Evolutionary conservation across 495 filamentous ascomycete species (phyloP).

Genomic region (Bathelium albidoporum): DNA sequence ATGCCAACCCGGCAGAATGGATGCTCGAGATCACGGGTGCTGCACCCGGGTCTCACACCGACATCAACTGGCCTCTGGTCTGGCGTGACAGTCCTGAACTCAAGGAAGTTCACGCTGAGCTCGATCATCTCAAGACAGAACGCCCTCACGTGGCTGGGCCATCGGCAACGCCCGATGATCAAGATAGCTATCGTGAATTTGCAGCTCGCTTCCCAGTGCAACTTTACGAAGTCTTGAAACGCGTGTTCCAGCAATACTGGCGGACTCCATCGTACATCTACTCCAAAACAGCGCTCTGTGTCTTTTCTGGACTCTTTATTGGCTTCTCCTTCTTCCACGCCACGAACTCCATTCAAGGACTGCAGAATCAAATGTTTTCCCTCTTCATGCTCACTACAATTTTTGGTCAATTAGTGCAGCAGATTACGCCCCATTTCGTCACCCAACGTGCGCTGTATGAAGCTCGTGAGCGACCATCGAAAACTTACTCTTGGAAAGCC

Average conservation of each 20-base stretch:
- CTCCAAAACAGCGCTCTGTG: slow-evolving; percentile 51
- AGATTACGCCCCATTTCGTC: slow-evolving; percentile 47
- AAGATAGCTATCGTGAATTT: slow-evolving; percentile 28
- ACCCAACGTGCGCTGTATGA: slow-evolving; percentile 44
- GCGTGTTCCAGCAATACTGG: slow-evolving; percentile 86
- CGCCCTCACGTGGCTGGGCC: slow-evolving; percentile 33
- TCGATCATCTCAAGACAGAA: slow-evolving; percentile 52
- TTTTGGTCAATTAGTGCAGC: slow-evolving; percentile 39
- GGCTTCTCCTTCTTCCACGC: slow-evolving; percentile 81
- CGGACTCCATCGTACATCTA: slow-evolving; percentile 80
- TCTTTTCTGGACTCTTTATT: slow-evolving; percentile 55
- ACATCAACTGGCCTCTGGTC: slow-evolving; percentile 69
- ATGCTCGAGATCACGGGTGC: slow-evolving; percentile 64
- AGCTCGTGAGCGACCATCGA: slow-evolving; percentile 41
- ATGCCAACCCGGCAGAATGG: slow-evolving; percentile 57
- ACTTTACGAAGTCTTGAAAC: slow-evolving; percentile 42
- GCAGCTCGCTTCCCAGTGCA: slow-evolving; percentile 42
- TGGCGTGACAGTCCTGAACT: slow-evolving; percentile 72
- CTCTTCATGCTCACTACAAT: slow-evolving; percentile 46
- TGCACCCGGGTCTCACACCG: slow-evolving; percentile 59
- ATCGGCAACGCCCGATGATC: slow-evolving; percentile 23
- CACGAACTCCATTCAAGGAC: slow-evolving; percentile 58
- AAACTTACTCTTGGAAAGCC: slow-evolving; percentile 47
- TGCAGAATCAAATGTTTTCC: slow-evolving; percentile 55
- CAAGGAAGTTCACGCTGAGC: slow-evolving; percentile 52